Conservation (phyloP, 495 filamentous ascomycete species). For the Cercophora scortea region DNA sequence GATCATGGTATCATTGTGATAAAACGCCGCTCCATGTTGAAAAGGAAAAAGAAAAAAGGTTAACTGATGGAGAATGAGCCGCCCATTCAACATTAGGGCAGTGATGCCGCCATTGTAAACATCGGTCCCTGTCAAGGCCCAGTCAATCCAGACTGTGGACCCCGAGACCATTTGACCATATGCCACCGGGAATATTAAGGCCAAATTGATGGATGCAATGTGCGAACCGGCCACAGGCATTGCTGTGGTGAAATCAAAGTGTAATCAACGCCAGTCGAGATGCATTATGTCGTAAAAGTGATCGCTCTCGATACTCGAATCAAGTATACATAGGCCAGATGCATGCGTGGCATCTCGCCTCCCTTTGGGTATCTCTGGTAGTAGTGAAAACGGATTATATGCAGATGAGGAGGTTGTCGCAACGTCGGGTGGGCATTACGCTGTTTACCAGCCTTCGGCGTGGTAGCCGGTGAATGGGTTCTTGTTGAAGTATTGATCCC, state of each 20-base stretch:
- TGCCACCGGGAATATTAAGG: conserved; percentile 9
- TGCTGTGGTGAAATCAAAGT: conserved; percentile 1
- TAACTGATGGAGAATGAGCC: background rate
- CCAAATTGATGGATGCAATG: conserved; percentile 21
- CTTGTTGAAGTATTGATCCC: conserved; percentile 43
- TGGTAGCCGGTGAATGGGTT: conserved; percentile 43
- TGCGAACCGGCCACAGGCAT: background rate
- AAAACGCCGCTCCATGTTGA: background rate
- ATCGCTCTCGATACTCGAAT: conserved; percentile 30
- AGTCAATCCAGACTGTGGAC: conserved; percentile 14
- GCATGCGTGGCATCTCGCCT: conserved; percentile 8
- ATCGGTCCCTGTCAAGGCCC: conserved; percentile 18
- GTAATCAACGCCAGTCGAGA: conserved; percentile 33
- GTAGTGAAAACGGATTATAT: conserved; percentile 19
- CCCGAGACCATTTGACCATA: conserved; percentile 22
- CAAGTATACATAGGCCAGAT: conserved; percentile 34
- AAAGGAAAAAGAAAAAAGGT: conserved; percentile 4
- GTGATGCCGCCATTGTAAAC: conserved; percentile 30
- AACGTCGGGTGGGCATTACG: background rate
- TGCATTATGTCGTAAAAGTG: conserved; percentile 33
- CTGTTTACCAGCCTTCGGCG: conserved; percentile 45
- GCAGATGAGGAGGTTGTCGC: conserved; percentile 8
- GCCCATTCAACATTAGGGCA: conserved; percentile 16
- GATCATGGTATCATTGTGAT: background rate
- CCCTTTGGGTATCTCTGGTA: conserved; percentile 18